Conservation (phyloP, 1,284 basidiomycete species). For the Ustilago lituana region DNA sequence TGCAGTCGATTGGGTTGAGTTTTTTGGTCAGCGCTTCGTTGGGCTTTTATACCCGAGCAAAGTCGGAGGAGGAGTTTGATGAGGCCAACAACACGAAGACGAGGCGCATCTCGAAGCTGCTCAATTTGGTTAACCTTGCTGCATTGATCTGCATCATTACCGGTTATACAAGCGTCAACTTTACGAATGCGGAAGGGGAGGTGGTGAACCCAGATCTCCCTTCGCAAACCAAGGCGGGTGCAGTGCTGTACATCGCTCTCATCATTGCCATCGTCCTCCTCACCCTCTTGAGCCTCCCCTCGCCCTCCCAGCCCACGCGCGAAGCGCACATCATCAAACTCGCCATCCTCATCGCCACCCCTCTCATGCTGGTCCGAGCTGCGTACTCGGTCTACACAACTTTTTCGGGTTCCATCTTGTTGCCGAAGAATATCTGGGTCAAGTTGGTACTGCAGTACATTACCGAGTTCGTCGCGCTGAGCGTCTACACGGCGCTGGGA, state of each 20-base stretch:
- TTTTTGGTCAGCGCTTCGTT: conserved; percentile 19
- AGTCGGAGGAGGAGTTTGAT: not conserved
- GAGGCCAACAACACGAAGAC: not conserved
- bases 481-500: conserved; percentile 4
- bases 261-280: not conserved
- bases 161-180: conserved; percentile 12
- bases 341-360: not conserved
- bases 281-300: too few relatives aligned
- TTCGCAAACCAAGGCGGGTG: conserved; percentile 11
- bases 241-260: conserved; percentile 21
- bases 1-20: conserved; percentile 24
- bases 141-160: conserved; percentile 29
- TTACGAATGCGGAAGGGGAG: conserved; percentile 2
- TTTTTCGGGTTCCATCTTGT: not conserved
- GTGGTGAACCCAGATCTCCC: conserved; percentile 10
- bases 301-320: too few relatives aligned
- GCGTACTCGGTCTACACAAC: conserved; percentile 16
- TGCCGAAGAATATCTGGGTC: conserved; percentile 18
- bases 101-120: not conserved
- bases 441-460: conserved; percentile 30
- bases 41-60: conserved; percentile 18
- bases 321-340: conserved; percentile 5
- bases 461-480: conserved; percentile 9
- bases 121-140: conserved; percentile 27
- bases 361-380: conserved; percentile 19